Evolutionary conservation across 2,329 filamentous ascomycete genomes (phyloP), one percentile per base, ranked within the genome.

Genomic region (Trichoderma semiorbis): DNA sequence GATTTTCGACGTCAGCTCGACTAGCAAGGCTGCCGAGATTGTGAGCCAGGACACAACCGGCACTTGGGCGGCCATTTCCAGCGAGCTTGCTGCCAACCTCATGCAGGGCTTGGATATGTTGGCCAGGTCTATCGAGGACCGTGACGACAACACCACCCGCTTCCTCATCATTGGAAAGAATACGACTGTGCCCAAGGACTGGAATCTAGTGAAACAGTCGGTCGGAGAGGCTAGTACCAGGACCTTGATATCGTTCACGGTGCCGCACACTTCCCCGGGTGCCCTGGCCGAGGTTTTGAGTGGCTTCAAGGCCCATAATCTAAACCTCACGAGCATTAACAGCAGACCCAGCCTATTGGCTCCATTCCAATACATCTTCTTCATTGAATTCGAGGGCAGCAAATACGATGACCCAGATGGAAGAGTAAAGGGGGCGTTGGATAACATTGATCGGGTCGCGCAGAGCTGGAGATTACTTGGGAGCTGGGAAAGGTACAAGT

Each of bases 281-380:
- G 92, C 94, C 12, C 84, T 98, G 74, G 94, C 94, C 3, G 89
- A 93, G 76, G 92, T 91, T 34, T 84, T 98, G 72, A 87, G 91
- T 65, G 93, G 93, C 70, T 98, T 98, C 83, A 90, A 90, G 74
- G 84, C 84, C 8, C 86, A 89, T 75, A 86, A 87, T 6, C 85
- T 98, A 71, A 97, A 98, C 79, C 83, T 98, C 75, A 98, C 95
- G 34, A 95, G 92, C 80, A 97, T 98, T 81, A 95, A 94, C 79
- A 94, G 93, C 75, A 84, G 95, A 74, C 95, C 95, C 6, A 94
- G 93, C 77, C 87, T 92, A 70, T 84, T 87, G 50, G 83, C 85
- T 75, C 89, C 92, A 24, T 98, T 97, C 89, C 91, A 97, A 79
- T 98, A 98, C 82, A 88, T 98, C 47, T 98, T 98, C 83, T 95